Base-by-base conservation (phyloP, 2,329 filamentous ascomycete species). In the Epichloe festucae region DNA sequence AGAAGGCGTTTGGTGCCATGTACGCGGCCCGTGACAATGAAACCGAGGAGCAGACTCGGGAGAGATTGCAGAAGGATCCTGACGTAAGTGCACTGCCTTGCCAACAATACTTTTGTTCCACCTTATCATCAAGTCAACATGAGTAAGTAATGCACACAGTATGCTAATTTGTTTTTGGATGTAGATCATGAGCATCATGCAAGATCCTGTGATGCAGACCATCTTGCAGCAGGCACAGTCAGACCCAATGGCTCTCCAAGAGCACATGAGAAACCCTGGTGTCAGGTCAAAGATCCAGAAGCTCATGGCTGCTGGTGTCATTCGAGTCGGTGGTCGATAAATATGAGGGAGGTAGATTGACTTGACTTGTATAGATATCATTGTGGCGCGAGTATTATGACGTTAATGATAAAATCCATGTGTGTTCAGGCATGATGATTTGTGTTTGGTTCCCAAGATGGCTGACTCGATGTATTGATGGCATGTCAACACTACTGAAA, bases 161-260 rank as follows among this genome's bases (percentile, higher is more conserved):
- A 40, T 10, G 34, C 52, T 53, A 19, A 53, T 45, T 17, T 12
- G 38, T 31, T 34, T 23, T 27, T n/a, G 31, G 11, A 21, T 42
- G 41, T 60, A 76, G 83, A 95, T 97, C 66, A 87, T 94, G 79
- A 70, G 75, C 56, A 91, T 96, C 64, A 87, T 97, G 71, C 84
- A 90, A 68, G 93, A 98, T 65, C 93, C 93, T 15, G 84, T 98
- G 65, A 97, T 98, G 91, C 89, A 98, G 73, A 86, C 85, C 58
- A 96, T 96, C 59, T 80, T 97, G 52, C 90, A 97, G 68, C 93
- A 98, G 73, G 93, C 93, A 45, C 95, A 97, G 76, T 82, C 81
- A 51, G 87, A 98, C 63, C 93, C 93, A 17, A 85, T 85, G 47
- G 93, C 93, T 45, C 79, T 98, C 56, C 85, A 94, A 66, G 91